Evolutionary conservation across 352 stramenopile species (phyloP).

Genomic region (Phytopythium boreale): DNA sequence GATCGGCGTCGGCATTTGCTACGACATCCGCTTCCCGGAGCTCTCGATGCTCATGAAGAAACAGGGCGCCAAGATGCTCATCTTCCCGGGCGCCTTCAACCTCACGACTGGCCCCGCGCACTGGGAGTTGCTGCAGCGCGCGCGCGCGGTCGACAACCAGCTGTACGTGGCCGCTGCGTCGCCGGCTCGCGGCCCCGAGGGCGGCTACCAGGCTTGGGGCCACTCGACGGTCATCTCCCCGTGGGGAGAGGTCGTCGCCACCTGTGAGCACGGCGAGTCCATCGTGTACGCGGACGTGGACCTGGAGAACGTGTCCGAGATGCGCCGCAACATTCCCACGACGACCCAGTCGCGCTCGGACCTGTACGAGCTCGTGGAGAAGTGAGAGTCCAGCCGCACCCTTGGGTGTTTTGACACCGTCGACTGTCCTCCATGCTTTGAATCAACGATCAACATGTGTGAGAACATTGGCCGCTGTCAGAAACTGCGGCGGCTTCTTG

Average conservation of each 20-base stretch:
- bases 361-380: slow-evolving; percentile 92
- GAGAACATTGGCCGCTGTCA: background rate
- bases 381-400: slow-evolving; percentile 43
- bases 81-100: slow-evolving; percentile 88
- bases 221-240: slow-evolving; percentile 97
- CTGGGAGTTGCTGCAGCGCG: slow-evolving; percentile 98
- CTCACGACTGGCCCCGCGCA: slow-evolving; percentile 94
- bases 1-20: slow-evolving; percentile 99
- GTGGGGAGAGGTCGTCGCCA: slow-evolving; percentile 97
- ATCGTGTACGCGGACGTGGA: slow-evolving; percentile 97
- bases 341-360: slow-evolving; percentile 93
- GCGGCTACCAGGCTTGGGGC: slow-evolving; percentile 98
- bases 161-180: slow-evolving; percentile 96
- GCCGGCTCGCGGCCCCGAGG: slow-evolving; percentile 92
- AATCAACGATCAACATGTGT: slow-evolving; percentile 6
- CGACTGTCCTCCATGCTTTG: background rate
- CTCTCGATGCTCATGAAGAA: slow-evolving; percentile 96
- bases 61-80: slow-evolving; percentile 83
- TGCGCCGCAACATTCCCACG: slow-evolving; percentile 96
- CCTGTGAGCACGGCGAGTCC: slow-evolving; percentile 88
- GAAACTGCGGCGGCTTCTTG: background rate
- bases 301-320: slow-evolving; percentile 91
- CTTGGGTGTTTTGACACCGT: too few species aligned
- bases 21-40: slow-evolving; percentile 99
- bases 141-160: slow-evolving; percentile 93